These are phyloP conservation scores for Colletotrichum sp. DNA, from an alignment of 2,329 filamentous ascomycete genomes.

Conservation along the genomic window DNA sequence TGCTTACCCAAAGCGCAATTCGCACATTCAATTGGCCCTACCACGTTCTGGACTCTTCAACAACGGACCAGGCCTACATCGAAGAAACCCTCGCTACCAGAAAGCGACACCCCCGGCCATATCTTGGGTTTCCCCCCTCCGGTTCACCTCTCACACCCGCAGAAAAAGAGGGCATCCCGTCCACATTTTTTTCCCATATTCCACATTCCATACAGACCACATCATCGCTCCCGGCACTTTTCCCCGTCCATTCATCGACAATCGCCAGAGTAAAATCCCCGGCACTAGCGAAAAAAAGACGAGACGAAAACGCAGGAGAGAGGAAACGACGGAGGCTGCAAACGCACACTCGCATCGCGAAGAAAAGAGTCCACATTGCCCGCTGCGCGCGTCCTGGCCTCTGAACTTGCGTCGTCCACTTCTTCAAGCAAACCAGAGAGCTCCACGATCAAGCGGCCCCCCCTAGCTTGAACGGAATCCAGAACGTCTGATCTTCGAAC, in stretches of 20 bases:
- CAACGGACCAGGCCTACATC: not conserved
- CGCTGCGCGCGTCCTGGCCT: not conserved
- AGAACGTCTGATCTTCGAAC: not conserved
- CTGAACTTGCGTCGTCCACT: not conserved
- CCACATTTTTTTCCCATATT: not conserved
- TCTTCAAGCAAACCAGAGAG: not conserved
- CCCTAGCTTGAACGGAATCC: not conserved
- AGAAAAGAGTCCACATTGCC: not conserved
- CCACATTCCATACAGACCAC: not conserved
- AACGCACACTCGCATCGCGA: not conserved
- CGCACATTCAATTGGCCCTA: not conserved
- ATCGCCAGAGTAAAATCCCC: not conserved
- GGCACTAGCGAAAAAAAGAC: not conserved
- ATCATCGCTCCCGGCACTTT: not conserved
- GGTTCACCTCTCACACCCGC: not conserved
- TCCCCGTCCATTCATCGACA: slow-evolving; percentile 12
- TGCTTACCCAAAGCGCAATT: not conserved
- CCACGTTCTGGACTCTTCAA: not conserved
- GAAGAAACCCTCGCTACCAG: not conserved
- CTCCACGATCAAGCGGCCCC: not conserved
- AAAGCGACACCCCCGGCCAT: not conserved
- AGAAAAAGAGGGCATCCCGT: not conserved
- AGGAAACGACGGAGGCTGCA: not conserved
- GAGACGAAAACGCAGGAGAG: not conserved
- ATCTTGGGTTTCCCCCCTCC: not conserved